Conservation (phyloP, 306 rosid species). For the Gynostemma pentaphyllum region DNA sequence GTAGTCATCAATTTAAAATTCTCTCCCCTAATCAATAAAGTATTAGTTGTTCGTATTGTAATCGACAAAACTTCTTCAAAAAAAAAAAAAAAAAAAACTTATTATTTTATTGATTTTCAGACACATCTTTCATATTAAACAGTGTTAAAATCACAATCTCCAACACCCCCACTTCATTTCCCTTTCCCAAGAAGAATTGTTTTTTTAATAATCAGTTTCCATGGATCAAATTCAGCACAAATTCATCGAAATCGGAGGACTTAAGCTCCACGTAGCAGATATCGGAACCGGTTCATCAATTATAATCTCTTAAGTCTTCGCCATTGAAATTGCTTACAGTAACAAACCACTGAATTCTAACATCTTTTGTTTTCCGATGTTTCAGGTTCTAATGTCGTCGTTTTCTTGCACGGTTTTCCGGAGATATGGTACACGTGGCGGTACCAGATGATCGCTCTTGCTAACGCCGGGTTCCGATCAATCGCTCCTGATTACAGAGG, state of each 20-base stretch:
- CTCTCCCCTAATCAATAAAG: no score
- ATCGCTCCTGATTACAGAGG: conserved; percentile 63
- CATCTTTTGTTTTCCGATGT: background rate
- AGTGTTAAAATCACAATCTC: no score
- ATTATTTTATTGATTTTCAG: no score
- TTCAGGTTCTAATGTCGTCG: conserved; percentile 48
- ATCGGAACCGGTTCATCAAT: conserved; percentile 41
- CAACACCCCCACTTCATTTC: no score
- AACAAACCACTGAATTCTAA: background rate
- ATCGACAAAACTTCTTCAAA: no score
- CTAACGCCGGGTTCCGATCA: conserved; percentile 56
- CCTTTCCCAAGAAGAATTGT: background rate
- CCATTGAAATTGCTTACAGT: background rate
- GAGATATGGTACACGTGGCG: conserved; percentile 97
- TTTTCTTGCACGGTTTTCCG: conserved; percentile 71
- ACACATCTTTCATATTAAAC: no score
- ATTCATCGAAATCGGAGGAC: conserved; percentile 29
- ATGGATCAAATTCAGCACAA: conserved; percentile 61
- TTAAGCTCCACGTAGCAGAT: conserved; percentile 60
- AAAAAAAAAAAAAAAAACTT: no score
- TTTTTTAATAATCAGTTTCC: background rate
- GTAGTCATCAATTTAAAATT: no score
- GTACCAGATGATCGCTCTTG: conserved; percentile 64
- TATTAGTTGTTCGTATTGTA: no score
- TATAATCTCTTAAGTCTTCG: background rate